phyloP scores from a whole-genome alignment of 2,329 filamentous ascomycete species.

The Aspergillus carbonarius region DNA sequence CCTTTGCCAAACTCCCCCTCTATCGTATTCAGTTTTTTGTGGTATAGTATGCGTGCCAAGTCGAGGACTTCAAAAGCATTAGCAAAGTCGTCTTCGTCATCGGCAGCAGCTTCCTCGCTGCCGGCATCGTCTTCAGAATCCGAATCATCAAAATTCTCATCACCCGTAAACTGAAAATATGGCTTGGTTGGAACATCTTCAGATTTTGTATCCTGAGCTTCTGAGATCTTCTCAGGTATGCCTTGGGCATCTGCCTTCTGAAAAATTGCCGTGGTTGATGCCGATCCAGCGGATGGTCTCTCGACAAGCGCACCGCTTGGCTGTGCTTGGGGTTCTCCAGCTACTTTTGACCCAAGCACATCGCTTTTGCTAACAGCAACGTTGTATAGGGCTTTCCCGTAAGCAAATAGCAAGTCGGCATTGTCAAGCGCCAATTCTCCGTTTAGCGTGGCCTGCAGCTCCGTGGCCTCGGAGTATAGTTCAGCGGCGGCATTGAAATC shows the following conservation, averaged over 20 bases:
- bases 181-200: slow-evolving; percentile 50
- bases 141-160: slow-evolving; percentile 87
- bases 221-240: slow-evolving; percentile 15
- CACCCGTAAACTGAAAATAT: slow-evolving; percentile 87
- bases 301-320: slow-evolving; percentile 48
- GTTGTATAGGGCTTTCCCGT: slow-evolving; percentile 90
- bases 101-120: slow-evolving; percentile 52
- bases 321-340: slow-evolving; percentile 57
- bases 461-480: slow-evolving; percentile 81
- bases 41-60: slow-evolving; percentile 59
- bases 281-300: slow-evolving; percentile 28
- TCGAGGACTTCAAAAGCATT: slow-evolving; percentile 65
- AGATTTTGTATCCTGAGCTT: slow-evolving; percentile 16
- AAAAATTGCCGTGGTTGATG: slow-evolving; percentile 23
- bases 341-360: slow-evolving; percentile 80
- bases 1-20: slow-evolving; percentile 49
- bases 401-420: slow-evolving; percentile 89
- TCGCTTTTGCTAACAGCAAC: slow-evolving; percentile 93
- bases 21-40: slow-evolving; percentile 54
- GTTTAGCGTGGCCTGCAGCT: slow-evolving; percentile 86
- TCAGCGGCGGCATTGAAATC: slow-evolving; percentile 85
- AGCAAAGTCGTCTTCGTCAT: slow-evolving; percentile 64
- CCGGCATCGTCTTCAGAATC: slow-evolving; percentile 56
- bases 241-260: slow-evolving; percentile 28
- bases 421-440: slow-evolving; percentile 90